Base-by-base conservation (phyloP, 2,329 filamentous ascomycete species). In the Stagonosporopsis cucurbitacearum region DNA sequence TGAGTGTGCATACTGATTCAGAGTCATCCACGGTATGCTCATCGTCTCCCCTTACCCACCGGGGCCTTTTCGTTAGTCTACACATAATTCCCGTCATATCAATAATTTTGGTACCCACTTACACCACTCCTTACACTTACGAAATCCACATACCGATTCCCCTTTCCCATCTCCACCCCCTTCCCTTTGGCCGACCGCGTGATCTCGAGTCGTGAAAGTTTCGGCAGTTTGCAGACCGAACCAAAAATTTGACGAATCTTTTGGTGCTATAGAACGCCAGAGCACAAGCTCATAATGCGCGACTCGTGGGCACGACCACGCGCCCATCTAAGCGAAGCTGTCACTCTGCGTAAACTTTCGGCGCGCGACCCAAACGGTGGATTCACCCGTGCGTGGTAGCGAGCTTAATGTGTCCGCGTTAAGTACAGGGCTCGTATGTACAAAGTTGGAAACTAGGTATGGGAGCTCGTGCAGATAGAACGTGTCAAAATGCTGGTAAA, bases 331-430 rank as follows among this genome's bases (percentile, higher is more conserved):
- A 50, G 41, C 41, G 53, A 39, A 13, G 47, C 36, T 47, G 53
- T 51, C 47, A 56, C 22, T 36, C 9, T 36, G 50, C 17, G 3
- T 26, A 46, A 46, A 25, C 35, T 53, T 45, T 55, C 53, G 53
- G 41, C 9, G 32, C 25, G 7, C 22, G 25, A 43, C 33, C 50
- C 6, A 25, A 46, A 20, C 0, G 1, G 22, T n/a, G 28, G 25
- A 44, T 7, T 22, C 19, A 7, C n/a, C 26, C n/a, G n/a, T n/a
- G 42, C 23, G 33, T 19, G 40, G 40, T 43, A 33, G 37, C 45
- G 40, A 33, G 35, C 26, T 26, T 17, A 19, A 26, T 32, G 33
- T 33, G 40, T 12, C 4, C 33, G 42, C 33, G 8, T 33, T 33
- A 17, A 20, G 32, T 40, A 30, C 43, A 32, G 5, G 30, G 44